These are phyloP conservation scores for Nemania sp. DNA, from an alignment of 2,329 filamentous ascomycete species.

Conservation along the genomic window DNA sequence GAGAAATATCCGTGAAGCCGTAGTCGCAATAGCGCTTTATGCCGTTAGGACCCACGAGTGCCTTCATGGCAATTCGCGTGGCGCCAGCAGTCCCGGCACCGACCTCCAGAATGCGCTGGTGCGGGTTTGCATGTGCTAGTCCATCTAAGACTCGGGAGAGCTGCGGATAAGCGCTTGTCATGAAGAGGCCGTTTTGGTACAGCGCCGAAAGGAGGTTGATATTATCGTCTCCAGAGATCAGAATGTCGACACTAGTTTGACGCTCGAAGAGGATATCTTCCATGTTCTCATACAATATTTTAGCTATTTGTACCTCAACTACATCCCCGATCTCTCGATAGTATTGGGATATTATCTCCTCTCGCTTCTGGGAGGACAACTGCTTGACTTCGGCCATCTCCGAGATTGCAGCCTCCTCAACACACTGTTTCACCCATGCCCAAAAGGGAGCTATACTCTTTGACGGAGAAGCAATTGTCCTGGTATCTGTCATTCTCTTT, in stretches of 20 bases:
- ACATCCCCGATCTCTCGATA: background rate
- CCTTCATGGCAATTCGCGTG: constrained; percentile 2
- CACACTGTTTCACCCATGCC: background rate
- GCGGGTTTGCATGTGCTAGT: background rate
- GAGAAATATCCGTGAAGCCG: constrained; percentile 24
- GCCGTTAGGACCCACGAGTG: background rate
- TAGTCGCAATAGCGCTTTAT: constrained; percentile 23
- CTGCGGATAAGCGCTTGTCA: constrained; percentile 3
- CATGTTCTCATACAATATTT: background rate
- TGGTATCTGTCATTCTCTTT: background rate
- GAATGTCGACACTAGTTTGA: constrained; percentile 2
- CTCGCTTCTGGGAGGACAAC: background rate
- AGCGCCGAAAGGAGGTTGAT: background rate
- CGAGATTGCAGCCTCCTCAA: background rate
- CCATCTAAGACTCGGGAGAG: background rate
- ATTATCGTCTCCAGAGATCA: background rate
- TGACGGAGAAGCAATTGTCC: background rate
- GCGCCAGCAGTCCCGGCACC: constrained; percentile 11
- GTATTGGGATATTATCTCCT: background rate
- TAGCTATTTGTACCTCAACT: background rate
- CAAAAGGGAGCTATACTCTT: background rate
- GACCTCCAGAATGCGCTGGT: constrained; percentile 2
- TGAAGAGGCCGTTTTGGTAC: constrained; percentile 1
- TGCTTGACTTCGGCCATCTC: background rate
- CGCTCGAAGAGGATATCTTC: constrained; percentile 1